These are phyloP conservation scores for Secale cereale DNA, from an alignment of 176 grass and related monocot genomes.

Conservation along the genomic window DNA sequence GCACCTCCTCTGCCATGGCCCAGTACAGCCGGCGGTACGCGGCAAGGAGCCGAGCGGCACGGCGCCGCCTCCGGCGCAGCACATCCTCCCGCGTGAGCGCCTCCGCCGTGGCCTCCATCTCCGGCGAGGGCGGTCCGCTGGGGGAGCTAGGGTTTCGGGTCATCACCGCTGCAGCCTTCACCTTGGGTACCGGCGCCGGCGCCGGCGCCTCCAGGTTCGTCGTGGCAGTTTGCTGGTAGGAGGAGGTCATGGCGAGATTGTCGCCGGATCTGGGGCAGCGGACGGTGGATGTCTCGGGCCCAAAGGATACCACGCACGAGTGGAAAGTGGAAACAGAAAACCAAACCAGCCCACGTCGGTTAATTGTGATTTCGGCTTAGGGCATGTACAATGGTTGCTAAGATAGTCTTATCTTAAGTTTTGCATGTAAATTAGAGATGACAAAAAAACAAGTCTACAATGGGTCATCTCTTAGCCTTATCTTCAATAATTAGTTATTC, in stretches of 20 bases:
- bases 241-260: constrained; percentile 10
- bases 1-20: constrained; percentile 70
- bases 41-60: constrained; percentile 32
- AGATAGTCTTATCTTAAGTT: too few species aligned
- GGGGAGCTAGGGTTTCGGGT: background rate
- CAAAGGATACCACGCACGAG: too few species aligned
- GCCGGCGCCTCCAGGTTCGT: constrained; percentile 8
- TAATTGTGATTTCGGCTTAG: too few species aligned
- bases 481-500: too few species aligned
- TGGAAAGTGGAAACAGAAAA: too few species aligned
- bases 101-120: constrained; percentile 40
- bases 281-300: too few species aligned
- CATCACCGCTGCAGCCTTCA: background rate
- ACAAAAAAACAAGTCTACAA: too few species aligned
- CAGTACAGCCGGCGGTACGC: constrained; percentile 66
- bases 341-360: too few species aligned
- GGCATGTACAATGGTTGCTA: too few species aligned
- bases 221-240: background rate
- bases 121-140: constrained; percentile 22
- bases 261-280: background rate
- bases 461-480: too few species aligned
- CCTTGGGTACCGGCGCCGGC: background rate
- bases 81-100: constrained; percentile 80
- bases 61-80: constrained; percentile 53
- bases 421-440: too few species aligned